A percentile compares a stretch with the other conserved stretches of the same genome.
Evolutionary conservation across 768 basidiomycete species (phyloP).

Genomic region (Hortiboletus campestris): DNA sequence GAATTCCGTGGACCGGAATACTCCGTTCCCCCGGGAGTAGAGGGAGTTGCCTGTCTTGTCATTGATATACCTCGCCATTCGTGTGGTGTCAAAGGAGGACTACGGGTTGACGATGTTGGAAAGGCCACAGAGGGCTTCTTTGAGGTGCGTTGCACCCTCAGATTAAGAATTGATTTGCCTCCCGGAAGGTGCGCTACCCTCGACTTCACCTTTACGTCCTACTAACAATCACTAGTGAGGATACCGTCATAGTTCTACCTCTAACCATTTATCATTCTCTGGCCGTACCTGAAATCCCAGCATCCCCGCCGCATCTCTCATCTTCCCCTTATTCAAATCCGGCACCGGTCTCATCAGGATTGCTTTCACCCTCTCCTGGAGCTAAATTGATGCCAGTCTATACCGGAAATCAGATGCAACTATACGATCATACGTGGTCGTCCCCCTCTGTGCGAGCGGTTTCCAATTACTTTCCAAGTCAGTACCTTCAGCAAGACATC

Average conservation of each 20-base stretch:
- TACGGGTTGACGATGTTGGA: conserved; percentile 51
- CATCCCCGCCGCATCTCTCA: conserved; percentile 25
- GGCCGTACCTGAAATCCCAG: conserved; percentile 45
- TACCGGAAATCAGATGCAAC: conserved; percentile 9
- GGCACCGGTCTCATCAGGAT: conserved; percentile 13
- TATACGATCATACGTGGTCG: conserved; percentile 9
- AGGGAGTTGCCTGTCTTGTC: conserved; percentile 77
- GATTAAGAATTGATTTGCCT: conserved; percentile 61
- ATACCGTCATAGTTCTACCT: conserved; percentile 63
- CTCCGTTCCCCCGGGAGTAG: conserved; percentile 65
- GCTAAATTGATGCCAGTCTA: conserved; percentile 5
- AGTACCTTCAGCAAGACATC: conserved; percentile 6
- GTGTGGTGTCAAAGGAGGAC: conserved; percentile 62
- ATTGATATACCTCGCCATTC: conserved; percentile 74
- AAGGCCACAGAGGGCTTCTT: conserved; percentile 55
- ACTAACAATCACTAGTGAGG: conserved; percentile 51
- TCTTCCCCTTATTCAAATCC: conserved; percentile 21
- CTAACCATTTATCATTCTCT: conserved; percentile 62
- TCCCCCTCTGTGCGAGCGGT: conserved; percentile 4
- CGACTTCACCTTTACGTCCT: conserved; percentile 5
- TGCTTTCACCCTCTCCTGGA: conserved; percentile 29
- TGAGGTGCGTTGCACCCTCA: conserved; percentile 63
- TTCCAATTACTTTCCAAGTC: conserved; percentile 4
- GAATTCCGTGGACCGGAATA: conserved; percentile 77
- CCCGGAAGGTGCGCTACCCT: conserved; percentile 55